phyloP scores from a whole-genome alignment of 2,329 filamentous ascomycete species.

The Penicillium sclerotigenum region DNA sequence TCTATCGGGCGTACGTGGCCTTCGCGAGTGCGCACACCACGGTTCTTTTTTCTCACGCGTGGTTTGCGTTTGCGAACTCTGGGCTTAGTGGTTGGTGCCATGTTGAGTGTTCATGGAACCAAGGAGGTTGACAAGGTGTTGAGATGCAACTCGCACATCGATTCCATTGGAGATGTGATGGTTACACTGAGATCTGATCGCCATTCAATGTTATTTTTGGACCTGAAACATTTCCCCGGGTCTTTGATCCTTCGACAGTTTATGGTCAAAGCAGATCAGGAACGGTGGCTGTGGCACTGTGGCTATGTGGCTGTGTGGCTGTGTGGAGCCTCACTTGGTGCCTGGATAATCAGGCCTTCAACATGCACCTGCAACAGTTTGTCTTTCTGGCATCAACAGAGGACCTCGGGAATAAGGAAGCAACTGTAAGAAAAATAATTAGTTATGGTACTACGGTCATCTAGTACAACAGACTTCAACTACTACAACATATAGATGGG shows the following conservation, averaged over 20 bases:
- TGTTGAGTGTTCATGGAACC: not conserved
- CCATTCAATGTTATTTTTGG: not conserved
- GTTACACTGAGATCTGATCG: not conserved
- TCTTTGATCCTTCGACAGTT: slow-evolving; percentile 1
- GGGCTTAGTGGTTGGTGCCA: slow-evolving; percentile 16
- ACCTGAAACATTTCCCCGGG: not conserved
- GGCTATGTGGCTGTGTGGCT: not conserved
- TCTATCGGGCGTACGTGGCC: not conserved
- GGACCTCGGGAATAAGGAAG: not conserved
- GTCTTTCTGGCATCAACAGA: not conserved
- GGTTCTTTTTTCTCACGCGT: slow-evolving; percentile 7
- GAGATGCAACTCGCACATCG: not conserved
- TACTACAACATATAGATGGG: not conserved
- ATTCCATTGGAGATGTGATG: not conserved
- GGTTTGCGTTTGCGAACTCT: slow-evolving; percentile 7
- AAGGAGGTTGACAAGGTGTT: not conserved
- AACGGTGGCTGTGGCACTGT: not conserved
- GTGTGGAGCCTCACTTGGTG: not conserved
- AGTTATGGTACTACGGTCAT: not conserved
- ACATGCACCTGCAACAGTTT: not conserved
- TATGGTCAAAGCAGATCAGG: slow-evolving; percentile 1
- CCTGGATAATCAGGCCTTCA: not conserved
- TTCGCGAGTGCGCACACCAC: slow-evolving; percentile 7
- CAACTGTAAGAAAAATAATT: too few species aligned
- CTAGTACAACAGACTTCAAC: not conserved